These are phyloP conservation scores for Rhododendron vialii DNA, from an alignment of 148 eudicot genomes.

Conservation along the genomic window DNA sequence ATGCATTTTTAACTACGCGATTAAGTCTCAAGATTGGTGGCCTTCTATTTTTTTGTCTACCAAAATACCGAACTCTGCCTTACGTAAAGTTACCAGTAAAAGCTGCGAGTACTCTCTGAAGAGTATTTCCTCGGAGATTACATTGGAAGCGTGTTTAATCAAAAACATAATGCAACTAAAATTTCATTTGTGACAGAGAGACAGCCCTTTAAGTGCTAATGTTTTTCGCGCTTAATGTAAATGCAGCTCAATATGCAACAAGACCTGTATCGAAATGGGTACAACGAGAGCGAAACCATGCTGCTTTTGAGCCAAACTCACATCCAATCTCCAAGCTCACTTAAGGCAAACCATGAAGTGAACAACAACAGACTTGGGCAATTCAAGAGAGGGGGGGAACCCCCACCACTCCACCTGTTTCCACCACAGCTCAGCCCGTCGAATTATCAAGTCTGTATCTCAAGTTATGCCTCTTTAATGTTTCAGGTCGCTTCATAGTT, in stretches of 20 bases:
- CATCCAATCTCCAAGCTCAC: conserved; percentile 38
- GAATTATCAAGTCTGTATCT: conserved; percentile 26
- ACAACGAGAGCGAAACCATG: conserved; percentile 45
- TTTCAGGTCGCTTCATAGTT: conserved; percentile 36
- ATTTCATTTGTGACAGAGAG: neutral
- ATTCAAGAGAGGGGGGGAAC: conserved; percentile 1
- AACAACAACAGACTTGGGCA: conserved; percentile 17
- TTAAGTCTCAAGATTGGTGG: neutral
- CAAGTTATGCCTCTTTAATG: neutral
- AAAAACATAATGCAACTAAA: neutral
- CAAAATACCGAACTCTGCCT: neutral
- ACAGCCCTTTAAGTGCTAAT: neutral
- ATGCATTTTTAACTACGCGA: neutral
- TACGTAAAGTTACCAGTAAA: neutral
- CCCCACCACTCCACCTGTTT: conserved; percentile 33
- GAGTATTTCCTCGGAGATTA: too few relatives aligned
- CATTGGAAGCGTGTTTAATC: too few relatives aligned
- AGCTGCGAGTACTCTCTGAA: too few relatives aligned
- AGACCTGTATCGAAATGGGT: conserved; percentile 27
- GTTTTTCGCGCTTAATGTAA: neutral
- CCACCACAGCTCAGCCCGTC: conserved; percentile 41
- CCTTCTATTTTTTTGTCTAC: neutral
- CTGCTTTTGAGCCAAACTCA: conserved; percentile 64
- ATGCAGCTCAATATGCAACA: conserved; percentile 20
- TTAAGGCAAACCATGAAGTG: conserved; percentile 2